Percentiles rank a stretch among this genome's conserved stretches.
These are phyloP conservation scores for Emmonsia crescens DNA, from an alignment of 2,329 filamentous ascomycete species.

Conservation along the genomic window DNA sequence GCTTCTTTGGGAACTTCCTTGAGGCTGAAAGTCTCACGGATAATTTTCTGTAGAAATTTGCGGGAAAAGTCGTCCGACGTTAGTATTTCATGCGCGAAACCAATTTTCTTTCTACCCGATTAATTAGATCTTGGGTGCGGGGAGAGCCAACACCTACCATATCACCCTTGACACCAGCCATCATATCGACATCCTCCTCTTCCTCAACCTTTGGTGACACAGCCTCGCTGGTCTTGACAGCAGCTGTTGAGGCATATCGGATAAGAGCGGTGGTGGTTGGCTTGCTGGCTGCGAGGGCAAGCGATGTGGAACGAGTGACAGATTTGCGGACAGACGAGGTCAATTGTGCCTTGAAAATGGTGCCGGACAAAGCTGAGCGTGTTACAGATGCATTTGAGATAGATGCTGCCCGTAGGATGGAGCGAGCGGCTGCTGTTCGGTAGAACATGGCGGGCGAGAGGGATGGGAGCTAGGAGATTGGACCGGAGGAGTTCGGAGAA, in stretches of 20 bases:
- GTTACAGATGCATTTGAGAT: slow-evolving; percentile 34
- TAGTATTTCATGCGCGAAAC: not conserved
- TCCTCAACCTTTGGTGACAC: slow-evolving; percentile 35
- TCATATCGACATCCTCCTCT: slow-evolving; percentile 39
- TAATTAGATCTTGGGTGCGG: too few species aligned
- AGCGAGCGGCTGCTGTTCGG: slow-evolving; percentile 36
- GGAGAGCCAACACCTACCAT: slow-evolving; percentile 41
- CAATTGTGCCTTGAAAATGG: slow-evolving; percentile 35
- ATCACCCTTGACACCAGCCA: slow-evolving; percentile 43
- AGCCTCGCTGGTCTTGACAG: slow-evolving; percentile 18
- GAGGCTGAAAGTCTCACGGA: slow-evolving; percentile 60
- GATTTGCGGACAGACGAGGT: slow-evolving; percentile 31
- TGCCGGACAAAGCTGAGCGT: slow-evolving; percentile 31
- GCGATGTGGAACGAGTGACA: slow-evolving; percentile 26
- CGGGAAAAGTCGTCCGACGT: slow-evolving; percentile 5
- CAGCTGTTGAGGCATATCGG: slow-evolving; percentile 35
- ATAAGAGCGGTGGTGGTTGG: slow-evolving; percentile 39
- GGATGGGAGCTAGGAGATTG: slow-evolving; percentile 25
- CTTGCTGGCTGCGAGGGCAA: slow-evolving; percentile 35
- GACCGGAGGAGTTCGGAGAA: slow-evolving; percentile 6
- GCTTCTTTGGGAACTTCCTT: slow-evolving; percentile 55
- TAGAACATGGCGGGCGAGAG: slow-evolving; percentile 33
- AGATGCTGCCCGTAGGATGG: slow-evolving; percentile 33
- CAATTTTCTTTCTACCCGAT: not conserved
- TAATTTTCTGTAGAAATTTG: slow-evolving; percentile 40